Evolutionary conservation across 129 eudicot species (phyloP), one percentile per base, ranked within the genome.

Genomic region (Ambrosia artemisiifolia): DNA sequence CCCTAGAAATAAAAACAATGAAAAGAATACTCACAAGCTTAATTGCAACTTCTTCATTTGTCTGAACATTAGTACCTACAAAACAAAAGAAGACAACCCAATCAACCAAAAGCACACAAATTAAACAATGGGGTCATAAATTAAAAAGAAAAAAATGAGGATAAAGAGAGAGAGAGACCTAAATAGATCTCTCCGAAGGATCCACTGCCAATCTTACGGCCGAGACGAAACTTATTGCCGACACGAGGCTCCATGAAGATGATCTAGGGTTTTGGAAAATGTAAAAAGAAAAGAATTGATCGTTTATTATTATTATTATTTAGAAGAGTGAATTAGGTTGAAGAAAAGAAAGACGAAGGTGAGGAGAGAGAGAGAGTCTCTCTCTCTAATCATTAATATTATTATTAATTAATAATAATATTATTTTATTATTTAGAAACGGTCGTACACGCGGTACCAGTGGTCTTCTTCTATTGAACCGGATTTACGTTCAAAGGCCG

Each of bases 121-220:
- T 70, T 30, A 19, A 51, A 44, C 30, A 38, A 72, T 28, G 67
- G 19, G 51, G n/a, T 36, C 65, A 47, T 30, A 28, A 2, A 70
- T 48, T 70, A 2, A n/a, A 38, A 70, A n/a, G 10, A 7, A 33
- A 32, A 12, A 8, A 7, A 6, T 40, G 17, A 72, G 46, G 60
- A 81, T 49, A 38, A 0, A n/a, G 3, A 48, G 63, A 60, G 38
- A 16, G 63, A 70, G 57, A 66, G 28, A 95, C 99, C 99, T 56
- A 90, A 86, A 83, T 90, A 88, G 89, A 95, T 95, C 88, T 95
- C 99, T 64, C 97, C 99, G 43, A 95, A 95, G 0, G 99, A 95
- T 74, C 99, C 99, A 75, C 97, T 88, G 24, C 97, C 99, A 70
- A 95, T 88, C 83, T 95, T 95, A 53, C 96, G 85, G 65, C 97